These are phyloP conservation scores for Groenewaldozyma salmanticensis DNA, from an alignment of 805 yeast genomes.

Conservation along the genomic window DNA sequence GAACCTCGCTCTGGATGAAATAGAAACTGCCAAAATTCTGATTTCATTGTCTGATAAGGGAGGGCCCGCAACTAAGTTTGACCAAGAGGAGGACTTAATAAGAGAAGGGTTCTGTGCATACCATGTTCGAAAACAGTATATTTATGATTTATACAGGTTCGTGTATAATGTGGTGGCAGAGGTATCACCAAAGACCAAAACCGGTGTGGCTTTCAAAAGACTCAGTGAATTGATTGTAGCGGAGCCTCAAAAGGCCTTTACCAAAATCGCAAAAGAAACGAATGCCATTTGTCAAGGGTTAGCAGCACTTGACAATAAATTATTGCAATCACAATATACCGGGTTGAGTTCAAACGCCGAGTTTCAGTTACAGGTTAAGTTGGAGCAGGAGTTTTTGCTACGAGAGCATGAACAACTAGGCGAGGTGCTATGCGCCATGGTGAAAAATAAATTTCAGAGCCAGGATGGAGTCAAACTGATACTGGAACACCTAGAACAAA, in stretches of 20 bases:
- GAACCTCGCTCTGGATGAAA: constrained; percentile 66
- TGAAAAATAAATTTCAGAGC: constrained; percentile 29
- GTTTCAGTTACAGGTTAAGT: constrained; percentile 41
- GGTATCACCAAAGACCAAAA: too few relatives aligned
- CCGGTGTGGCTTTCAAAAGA: too few relatives aligned
- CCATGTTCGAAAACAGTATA: constrained; percentile 59
- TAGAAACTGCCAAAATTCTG: constrained; percentile 62
- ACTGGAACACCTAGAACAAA: constrained; percentile 36
- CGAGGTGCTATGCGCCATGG: constrained; percentile 48
- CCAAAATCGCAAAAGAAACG: constrained; percentile 52
- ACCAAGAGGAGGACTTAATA: constrained; percentile 13
- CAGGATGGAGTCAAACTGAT: constrained; percentile 32
- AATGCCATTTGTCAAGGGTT: too few relatives aligned
- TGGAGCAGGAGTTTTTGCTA: constrained; percentile 52
- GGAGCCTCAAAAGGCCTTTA: constrained; percentile 38
- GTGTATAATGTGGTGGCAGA: constrained; percentile 7
- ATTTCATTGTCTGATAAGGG: constrained; percentile 34
- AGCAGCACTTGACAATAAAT: constrained; percentile 39
- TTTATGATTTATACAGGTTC: constrained; percentile 38
- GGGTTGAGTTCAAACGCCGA: constrained; percentile 35
- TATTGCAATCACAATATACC: constrained; percentile 42
- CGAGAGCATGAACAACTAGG: constrained; percentile 65
- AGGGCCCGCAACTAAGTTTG: neutral
- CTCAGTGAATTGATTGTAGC: too few relatives aligned
- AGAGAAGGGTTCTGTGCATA: constrained; percentile 52